A percentile compares a stretch with the other conserved stretches of the same genome.
Conservation (phyloP, 768 basidiomycete genomes). For the Phanerochaete sordida region DNA sequence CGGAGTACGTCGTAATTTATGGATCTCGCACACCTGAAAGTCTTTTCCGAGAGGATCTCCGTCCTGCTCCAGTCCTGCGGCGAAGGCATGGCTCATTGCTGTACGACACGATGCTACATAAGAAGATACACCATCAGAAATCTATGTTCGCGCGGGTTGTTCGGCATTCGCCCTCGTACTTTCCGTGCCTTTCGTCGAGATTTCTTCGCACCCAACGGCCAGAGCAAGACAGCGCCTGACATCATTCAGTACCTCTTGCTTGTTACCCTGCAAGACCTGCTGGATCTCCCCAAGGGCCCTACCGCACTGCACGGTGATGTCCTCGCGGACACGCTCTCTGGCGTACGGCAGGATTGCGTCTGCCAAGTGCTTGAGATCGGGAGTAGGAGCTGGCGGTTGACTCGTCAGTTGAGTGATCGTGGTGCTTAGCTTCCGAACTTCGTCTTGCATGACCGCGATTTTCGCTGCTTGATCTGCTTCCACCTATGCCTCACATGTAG, state of each 20-base stretch:
- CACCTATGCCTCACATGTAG: not conserved
- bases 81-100: not conserved
- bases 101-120: too few species aligned
- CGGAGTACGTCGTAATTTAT: slow-evolving; percentile 5
- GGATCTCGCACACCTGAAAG: not conserved
- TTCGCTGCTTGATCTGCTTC: not conserved
- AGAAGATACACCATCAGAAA: not conserved
- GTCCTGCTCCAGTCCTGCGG: not conserved
- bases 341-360: not conserved
- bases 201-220: not conserved
- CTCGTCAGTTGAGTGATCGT: not conserved
- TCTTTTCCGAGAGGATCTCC: not conserved
- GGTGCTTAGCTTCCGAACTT: not conserved
- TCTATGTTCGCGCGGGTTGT: not conserved
- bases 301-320: too few species aligned
- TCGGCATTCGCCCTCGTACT: not conserved
- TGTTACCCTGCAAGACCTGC: not conserved
- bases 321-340: not conserved
- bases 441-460: not conserved
- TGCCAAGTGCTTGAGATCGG: not conserved
- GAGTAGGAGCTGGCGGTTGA: not conserved
- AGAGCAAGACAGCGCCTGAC: not conserved
- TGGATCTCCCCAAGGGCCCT: not conserved
- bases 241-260: not conserved
- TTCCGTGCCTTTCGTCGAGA: not conserved